A percentile compares a stretch with the other conserved stretches of the same genome.
Evolutionary conservation across 345 rosid species (phyloP).

Genomic region (Draba incana): DNA sequence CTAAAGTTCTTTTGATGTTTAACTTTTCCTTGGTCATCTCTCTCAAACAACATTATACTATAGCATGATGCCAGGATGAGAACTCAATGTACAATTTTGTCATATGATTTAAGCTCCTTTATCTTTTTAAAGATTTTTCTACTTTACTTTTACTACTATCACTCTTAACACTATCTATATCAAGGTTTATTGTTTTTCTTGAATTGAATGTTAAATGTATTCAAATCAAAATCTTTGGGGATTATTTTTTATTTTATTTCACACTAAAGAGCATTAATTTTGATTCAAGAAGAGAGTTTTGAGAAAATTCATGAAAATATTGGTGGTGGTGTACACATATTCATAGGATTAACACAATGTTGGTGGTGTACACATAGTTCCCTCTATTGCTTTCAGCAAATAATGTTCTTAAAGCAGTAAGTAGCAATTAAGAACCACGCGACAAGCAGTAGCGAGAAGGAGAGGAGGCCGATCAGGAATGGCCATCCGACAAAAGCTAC

Average conservation of each 20-base stretch:
- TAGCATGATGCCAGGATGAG: background rate
- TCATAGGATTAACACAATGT: slow-evolving; percentile 19
- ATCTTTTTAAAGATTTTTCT: background rate
- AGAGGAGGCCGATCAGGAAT: slow-evolving; percentile 70
- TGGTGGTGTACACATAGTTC: slow-evolving; percentile 2
- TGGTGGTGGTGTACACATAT: too few relatives aligned
- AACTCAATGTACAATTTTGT: slow-evolving; percentile 2
- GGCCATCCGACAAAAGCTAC: slow-evolving; percentile 74
- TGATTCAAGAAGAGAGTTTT: too few relatives aligned
- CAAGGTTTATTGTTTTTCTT: too few relatives aligned
- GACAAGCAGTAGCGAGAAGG: slow-evolving; percentile 60
- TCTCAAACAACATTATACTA: background rate
- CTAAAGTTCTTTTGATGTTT: slow-evolving; percentile 24
- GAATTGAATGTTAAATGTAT: too few relatives aligned
- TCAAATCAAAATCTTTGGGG: too few relatives aligned
- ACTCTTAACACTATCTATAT: too few relatives aligned
- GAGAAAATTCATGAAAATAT: too few relatives aligned
- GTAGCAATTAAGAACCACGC: slow-evolving; percentile 73
- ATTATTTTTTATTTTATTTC: too few relatives aligned
- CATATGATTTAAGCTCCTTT: background rate
- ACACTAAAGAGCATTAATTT: too few relatives aligned
- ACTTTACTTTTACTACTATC: too few relatives aligned
- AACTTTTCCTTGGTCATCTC: background rate
- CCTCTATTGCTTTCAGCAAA: slow-evolving; percentile 45
- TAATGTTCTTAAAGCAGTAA: slow-evolving; percentile 59